Percentiles rank a stretch among this genome's conserved stretches.
Conservation (phyloP, 176 grass and related monocot genomes). For the Leersia perrieri region DNA sequence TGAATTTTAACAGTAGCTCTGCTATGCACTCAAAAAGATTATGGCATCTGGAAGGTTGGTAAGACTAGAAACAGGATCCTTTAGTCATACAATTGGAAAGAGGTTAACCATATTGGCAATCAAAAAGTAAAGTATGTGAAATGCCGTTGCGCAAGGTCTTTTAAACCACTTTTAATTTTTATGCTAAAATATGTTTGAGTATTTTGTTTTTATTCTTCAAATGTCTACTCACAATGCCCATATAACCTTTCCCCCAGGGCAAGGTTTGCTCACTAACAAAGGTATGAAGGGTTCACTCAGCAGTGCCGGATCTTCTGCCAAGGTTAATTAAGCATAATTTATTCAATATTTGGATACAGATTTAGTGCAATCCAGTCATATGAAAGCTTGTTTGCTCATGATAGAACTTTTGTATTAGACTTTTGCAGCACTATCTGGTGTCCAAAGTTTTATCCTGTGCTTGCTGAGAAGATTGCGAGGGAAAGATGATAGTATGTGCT, state of each 20-base stretch:
- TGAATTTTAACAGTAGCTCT: background rate
- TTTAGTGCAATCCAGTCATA: background rate
- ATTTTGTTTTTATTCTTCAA: slow-evolving; percentile 9
- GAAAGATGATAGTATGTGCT: slow-evolving; percentile 74
- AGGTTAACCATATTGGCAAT: background rate
- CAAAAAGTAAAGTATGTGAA: background rate
- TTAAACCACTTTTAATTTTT: background rate
- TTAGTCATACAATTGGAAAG: background rate
- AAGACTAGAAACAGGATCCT: background rate
- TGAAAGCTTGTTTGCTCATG: background rate
- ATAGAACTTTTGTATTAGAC: slow-evolving; percentile 49
- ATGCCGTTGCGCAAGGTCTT: background rate
- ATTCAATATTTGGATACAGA: slow-evolving; percentile 14
- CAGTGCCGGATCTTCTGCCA: slow-evolving; percentile 78
- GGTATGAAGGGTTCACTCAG: slow-evolving; percentile 67
- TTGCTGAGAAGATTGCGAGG: slow-evolving; percentile 73
- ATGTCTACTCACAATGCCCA: slow-evolving; percentile 1
- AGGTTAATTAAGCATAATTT: slow-evolving; percentile 49
- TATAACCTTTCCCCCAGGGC: slow-evolving; percentile 49
- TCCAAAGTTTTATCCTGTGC: slow-evolving; percentile 88
- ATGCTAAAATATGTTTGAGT: background rate
- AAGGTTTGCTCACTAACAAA: slow-evolving; percentile 74
- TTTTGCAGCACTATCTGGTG: slow-evolving; percentile 83
- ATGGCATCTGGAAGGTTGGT: background rate
- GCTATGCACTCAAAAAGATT: background rate